A percentile compares a stretch with the other conserved stretches of the same genome.
phyloP scores from a whole-genome alignment of 2,329 filamentous ascomycete species.

The Penicillium polonicum region DNA sequence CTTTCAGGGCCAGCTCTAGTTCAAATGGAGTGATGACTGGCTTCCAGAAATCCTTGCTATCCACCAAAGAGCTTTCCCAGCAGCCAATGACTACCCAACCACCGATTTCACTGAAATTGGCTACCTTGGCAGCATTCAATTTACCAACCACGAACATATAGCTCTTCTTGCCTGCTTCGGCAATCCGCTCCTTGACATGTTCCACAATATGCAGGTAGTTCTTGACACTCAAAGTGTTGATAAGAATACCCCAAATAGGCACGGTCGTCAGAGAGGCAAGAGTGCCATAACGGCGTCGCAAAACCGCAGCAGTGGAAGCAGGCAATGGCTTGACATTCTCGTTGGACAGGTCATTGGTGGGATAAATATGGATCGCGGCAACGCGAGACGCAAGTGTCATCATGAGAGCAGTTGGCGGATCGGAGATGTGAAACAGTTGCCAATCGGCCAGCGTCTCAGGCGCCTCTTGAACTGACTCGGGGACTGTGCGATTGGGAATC shows the following conservation, averaged over 20 bases:
- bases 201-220: conserved; percentile 84
- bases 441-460: conserved; percentile 60
- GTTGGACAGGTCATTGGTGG: conserved; percentile 49
- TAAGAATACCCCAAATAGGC: conserved; percentile 85
- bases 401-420: conserved; percentile 77
- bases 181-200: conserved; percentile 70
- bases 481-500: conserved; percentile 80
- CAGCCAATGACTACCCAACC: conserved; percentile 98
- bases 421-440: conserved; percentile 80
- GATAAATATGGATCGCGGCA: conserved; percentile 73
- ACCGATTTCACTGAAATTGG: conserved; percentile 92
- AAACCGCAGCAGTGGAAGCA: conserved; percentile 54
- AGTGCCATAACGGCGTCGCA: conserved; percentile 85
- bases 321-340: conserved; percentile 44
- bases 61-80: conserved; percentile 93
- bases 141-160: conserved; percentile 98
- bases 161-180: conserved; percentile 81
- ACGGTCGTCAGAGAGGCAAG: conserved; percentile 76
- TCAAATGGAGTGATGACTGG: conserved; percentile 96
- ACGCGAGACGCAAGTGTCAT: conserved; percentile 84
- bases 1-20: conserved; percentile 71
- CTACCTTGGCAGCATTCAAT: conserved; percentile 90
- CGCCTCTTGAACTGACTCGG: conserved; percentile 48
- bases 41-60: conserved; percentile 83
- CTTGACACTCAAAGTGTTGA: conserved; percentile 89